Evolutionary conservation across 192 early-diverging fungal genomes (phyloP).

Genomic region (Backusella westeae): DNA sequence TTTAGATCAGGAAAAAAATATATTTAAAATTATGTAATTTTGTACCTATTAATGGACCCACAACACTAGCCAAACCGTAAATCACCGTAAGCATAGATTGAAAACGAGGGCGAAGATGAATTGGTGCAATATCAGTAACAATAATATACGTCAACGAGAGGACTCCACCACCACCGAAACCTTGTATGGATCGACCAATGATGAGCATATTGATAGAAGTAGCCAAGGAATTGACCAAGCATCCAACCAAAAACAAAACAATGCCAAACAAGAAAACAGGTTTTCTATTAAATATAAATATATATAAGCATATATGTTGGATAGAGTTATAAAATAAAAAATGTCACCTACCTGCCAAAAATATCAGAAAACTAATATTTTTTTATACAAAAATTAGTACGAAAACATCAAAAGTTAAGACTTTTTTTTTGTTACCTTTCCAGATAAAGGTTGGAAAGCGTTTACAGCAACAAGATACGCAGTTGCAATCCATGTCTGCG

Average conservation of each 20-base stretch:
- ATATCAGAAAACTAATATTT: background rate
- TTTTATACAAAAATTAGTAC: background rate
- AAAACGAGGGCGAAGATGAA: constrained; percentile 64
- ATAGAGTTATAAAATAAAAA: background rate
- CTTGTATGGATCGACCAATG: constrained; percentile 55
- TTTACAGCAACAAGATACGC: constrained; percentile 32
- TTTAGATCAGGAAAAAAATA: constrained; percentile 14
- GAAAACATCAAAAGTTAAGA: background rate
- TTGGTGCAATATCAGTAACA: constrained; percentile 66
- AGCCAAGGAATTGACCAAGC: constrained; percentile 52
- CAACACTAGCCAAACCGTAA: constrained; percentile 59
- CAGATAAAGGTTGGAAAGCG: constrained; percentile 28
- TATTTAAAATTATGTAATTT: constrained; percentile 19
- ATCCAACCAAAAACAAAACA: constrained; percentile 44
- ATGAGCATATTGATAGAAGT: constrained; percentile 69
- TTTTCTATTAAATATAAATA: constrained; percentile 20
- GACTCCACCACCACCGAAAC: constrained; percentile 64
- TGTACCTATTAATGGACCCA: constrained; percentile 57
- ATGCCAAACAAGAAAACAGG: constrained; percentile 26
- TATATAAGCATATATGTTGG: background rate
- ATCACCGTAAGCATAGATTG: constrained; percentile 60
- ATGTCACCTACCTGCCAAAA: background rate
- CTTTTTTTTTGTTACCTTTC: constrained; percentile 13
- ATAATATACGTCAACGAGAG: constrained; percentile 64
- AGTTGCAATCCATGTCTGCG: constrained; percentile 36